Base-by-base conservation (phyloP, 2,329 filamentous ascomycete genomes). In the Blumeria hordei region DNA sequence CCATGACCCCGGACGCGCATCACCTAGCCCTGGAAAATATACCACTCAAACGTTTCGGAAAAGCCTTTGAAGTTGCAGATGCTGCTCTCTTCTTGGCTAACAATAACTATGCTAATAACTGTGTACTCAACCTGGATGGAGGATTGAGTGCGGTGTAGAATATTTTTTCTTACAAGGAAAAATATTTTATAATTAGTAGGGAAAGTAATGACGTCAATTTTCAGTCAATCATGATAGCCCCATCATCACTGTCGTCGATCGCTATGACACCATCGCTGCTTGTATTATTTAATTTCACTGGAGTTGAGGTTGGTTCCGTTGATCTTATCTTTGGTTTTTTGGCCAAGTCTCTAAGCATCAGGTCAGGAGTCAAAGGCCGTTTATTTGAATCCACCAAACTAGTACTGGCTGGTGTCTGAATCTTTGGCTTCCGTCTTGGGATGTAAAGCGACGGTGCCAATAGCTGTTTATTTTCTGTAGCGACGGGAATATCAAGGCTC, bases 101-200 rank as follows among this genome's bases (percentile, higher is more conserved):
- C 50, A 94, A 92, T 66, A 70, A 76, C 58, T 94, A 90, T 68
- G 84, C 86, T 55, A 90, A 90, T 66, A 93, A 93, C 60, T 92
- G 85, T 66, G 74, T 88, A 53, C 72, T 94, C 54, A 92, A 88
- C 66, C 72, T 94, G 33, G 88, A 94, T 67, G 88, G 88, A 14
- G 88, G 88, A 1, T 67, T 93, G 60, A 88, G 83, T 66, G 84
- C 83, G 53, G 61, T 69, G 54, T 84, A 65, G 73, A 12, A 6
- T 9, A 10, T 36, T 7, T 18, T 54, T 35, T 58, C 21, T 44
- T 57, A 57, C 55, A 37, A 39, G 47, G 4, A 28, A 28, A 28
- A 28, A 28, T 28, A 28, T 4, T 28, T 28, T 28, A 28, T 28
- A 28, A 28, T 28, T 28, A 28, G 21, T 28, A 28, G 21, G 21